Base-by-base conservation (phyloP, 495 filamentous ascomycete genomes). In the Aspergillus kassunensis region DNA sequence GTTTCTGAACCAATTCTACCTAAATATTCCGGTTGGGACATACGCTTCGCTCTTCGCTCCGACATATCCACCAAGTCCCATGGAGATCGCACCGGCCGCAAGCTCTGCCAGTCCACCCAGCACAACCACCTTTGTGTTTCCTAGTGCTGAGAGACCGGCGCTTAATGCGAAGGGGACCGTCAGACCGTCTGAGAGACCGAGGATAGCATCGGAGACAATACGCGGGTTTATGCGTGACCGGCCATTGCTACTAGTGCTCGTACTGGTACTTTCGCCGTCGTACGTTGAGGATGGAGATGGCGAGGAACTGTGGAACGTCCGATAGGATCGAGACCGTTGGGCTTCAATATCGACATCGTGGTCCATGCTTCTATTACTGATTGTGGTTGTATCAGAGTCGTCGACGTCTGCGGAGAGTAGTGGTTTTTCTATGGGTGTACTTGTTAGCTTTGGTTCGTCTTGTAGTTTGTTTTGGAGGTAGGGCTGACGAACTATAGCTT, bases 41-140 rank as follows among this genome's bases (percentile, higher is more conserved):
- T 70, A 85, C 75, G 69, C 72, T 73, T 90, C 87, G 53, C 84
- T 83, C 60, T 82, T 82, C 0, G 87, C 84, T 2, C 85, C 85
- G 2, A 92, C 78, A 44, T 81, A 71, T 23, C 79, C 79, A 23
- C 79, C 79, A 16, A 81, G 53, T 1, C 78, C 78, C 78, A 81
- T 81, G 21, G 76, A 78, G 39, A 82, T 75, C 7, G 78, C 78
- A 33, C 79, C 79, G 0, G 78, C 79, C 23, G 75, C 70, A 20
- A 82, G 57, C 64, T 82, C 79, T 2, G 79, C 79, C 10, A 82
- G 54, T 10, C 79, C 79, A 36, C 77, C 79, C 20, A 78, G 63
- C 21, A 80, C 71, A 12, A 82, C 79, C 1, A 80, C 68, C 33
- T 77, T 73, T 15, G 79, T 78, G 43, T 79, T 68, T 12, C 75